Percentiles rank a stretch among this genome's conserved stretches.
Evolutionary conservation across 148 eudicot genomes (phyloP).

Genomic region (Rhododendron molle): DNA sequence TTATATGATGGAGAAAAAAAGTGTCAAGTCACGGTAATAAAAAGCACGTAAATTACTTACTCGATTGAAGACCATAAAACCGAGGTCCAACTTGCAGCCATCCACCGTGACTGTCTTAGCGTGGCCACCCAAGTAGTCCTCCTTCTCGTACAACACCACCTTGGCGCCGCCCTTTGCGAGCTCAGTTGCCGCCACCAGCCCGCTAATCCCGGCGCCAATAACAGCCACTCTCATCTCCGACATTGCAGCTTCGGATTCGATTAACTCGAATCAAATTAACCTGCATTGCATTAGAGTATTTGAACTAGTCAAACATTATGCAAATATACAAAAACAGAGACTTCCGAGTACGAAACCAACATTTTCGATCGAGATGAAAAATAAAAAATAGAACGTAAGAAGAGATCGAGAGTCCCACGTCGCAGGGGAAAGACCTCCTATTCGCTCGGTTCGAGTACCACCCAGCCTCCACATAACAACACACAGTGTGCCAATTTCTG

Average conservation of each 20-base stretch:
- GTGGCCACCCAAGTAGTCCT: conserved; percentile 71
- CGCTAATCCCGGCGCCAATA: conserved; percentile 81
- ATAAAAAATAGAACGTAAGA: background rate
- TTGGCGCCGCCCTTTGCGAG: conserved; percentile 56
- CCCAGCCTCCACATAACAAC: background rate
- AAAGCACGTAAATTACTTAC: conserved; percentile 27
- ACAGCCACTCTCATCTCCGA: conserved; percentile 72
- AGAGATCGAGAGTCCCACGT: background rate
- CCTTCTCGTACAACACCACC: conserved; percentile 76
- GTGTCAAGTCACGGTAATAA: background rate
- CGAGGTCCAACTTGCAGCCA: conserved; percentile 64
- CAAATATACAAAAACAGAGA: background rate
- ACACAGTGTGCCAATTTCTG: background rate
- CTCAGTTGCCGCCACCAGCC: conserved; percentile 66
- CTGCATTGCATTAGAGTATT: background rate
- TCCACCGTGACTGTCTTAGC: conserved; percentile 64
- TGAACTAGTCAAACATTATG: background rate
- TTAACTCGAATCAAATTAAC: background rate
- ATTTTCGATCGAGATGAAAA: background rate
- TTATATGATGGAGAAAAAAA: too few species aligned
- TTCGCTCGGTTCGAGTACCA: background rate
- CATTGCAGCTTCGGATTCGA: background rate
- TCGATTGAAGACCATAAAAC: conserved; percentile 90
- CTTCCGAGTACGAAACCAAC: background rate
- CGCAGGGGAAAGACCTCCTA: background rate